Evolutionary conservation across 1,284 basidiomycete species (phyloP).

Genomic region (Austropuccinia psidii): DNA sequence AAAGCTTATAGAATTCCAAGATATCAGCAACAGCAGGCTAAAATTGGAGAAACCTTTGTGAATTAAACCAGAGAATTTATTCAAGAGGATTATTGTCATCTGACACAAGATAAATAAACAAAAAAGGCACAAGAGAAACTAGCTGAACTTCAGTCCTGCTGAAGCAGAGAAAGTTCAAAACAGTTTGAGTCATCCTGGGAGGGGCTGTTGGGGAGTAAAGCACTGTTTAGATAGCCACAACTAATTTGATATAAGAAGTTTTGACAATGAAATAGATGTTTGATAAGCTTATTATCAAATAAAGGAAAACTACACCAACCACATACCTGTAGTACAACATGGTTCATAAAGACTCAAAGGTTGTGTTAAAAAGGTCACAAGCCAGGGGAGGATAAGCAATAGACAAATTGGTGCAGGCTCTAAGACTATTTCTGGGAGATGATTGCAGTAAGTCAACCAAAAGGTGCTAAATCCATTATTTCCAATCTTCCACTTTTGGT

Average conservation of each 20-base stretch:
- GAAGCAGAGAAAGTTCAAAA: constrained; percentile 74
- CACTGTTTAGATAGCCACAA: constrained; percentile 79
- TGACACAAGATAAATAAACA: not conserved
- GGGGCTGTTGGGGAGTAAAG: constrained; percentile 73
- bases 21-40: constrained; percentile 73
- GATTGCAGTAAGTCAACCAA: constrained; percentile 97
- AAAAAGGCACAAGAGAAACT: constrained; percentile 44
- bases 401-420: constrained; percentile 89
- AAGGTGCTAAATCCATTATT: constrained; percentile 87
- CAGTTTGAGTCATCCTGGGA: constrained; percentile 82
- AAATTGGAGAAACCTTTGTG: constrained; percentile 35
- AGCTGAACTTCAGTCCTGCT: constrained; percentile 69
- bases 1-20: constrained; percentile 71
- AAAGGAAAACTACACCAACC: constrained; percentile 51
- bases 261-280: not conserved
- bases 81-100: not conserved
- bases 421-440: constrained; percentile 90
- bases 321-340: constrained; percentile 94
- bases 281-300: not conserved
- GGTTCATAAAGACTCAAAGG: constrained; percentile 95
- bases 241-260: constrained; percentile 69
- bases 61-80: not conserved
- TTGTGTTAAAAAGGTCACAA: constrained; percentile 93
- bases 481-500: constrained; percentile 68
- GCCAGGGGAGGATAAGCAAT: constrained; percentile 86